Percentiles rank a stretch among this genome's conserved stretches.
Evolutionary conservation across 805 yeast genomes (phyloP).

Genomic region (Lachancea thermotolerans): DNA sequence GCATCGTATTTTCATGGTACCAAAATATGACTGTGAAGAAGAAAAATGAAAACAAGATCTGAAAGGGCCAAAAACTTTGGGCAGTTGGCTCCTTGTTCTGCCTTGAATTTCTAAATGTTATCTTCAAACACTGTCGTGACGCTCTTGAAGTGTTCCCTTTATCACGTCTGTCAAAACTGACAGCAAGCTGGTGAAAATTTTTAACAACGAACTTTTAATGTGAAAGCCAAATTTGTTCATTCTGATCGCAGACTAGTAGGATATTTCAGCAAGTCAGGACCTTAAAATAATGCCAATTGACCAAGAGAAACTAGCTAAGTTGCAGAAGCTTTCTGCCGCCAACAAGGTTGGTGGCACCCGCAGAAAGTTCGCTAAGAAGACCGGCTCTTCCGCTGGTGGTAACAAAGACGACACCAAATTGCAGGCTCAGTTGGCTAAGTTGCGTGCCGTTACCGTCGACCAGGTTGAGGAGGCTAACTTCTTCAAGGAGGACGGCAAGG

Average conservation of each 20-base stretch:
- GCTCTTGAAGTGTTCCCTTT: neutral
- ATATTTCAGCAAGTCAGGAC: neutral
- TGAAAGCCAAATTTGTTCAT: neutral
- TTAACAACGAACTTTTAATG: neutral
- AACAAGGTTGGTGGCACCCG: constrained; percentile 83
- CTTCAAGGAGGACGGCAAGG: constrained; percentile 94
- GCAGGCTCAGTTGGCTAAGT: constrained; percentile 80
- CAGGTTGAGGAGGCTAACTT: constrained; percentile 96
- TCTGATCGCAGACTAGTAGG: neutral
- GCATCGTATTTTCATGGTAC: too few species aligned
- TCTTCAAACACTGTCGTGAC: neutral
- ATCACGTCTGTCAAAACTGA: constrained; percentile 3
- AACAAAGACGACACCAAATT: constrained; percentile 88
- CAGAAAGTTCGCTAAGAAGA: constrained; percentile 80
- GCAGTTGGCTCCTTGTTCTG: neutral
- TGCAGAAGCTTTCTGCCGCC: constrained; percentile 70
- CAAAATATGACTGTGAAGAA: too few species aligned
- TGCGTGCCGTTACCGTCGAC: constrained; percentile 81
- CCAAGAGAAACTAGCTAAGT: constrained; percentile 89
- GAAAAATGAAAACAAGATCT: too few species aligned
- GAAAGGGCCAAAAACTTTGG: too few species aligned
- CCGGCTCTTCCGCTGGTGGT: constrained; percentile 38
- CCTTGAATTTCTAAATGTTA: neutral
- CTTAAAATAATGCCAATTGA: constrained; percentile 65
- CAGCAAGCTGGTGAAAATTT: constrained; percentile 1